phyloP scores from a whole-genome alignment of 495 filamentous ascomycete genomes.

The Penicillium cataractarum region DNA sequence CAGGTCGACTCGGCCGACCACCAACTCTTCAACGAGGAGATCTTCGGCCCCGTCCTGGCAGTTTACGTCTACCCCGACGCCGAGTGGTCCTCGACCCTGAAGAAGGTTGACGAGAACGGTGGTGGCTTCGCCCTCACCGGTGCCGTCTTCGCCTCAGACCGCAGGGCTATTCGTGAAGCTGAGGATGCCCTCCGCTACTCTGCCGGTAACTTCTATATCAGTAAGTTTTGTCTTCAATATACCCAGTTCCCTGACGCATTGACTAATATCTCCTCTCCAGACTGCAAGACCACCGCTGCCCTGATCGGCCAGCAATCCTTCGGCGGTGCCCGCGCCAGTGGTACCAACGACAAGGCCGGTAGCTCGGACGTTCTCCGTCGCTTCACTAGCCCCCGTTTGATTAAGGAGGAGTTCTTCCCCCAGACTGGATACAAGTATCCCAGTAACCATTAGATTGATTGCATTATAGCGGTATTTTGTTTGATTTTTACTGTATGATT shows the following conservation, averaged over 20 bases:
- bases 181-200: constrained; percentile 75
- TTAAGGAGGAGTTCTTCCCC: constrained; percentile 79
- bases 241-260: not conserved
- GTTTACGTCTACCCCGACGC: constrained; percentile 74
- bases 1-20: constrained; percentile 62
- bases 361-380: constrained; percentile 65
- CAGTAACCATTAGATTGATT: constrained; percentile 56
- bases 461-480: not conserved
- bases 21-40: constrained; percentile 68
- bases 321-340: constrained; percentile 73
- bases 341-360: constrained; percentile 84
- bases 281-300: constrained; percentile 82
- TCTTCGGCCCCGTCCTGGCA: constrained; percentile 76
- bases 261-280: constrained; percentile 24
- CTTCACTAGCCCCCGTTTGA: constrained; percentile 72
- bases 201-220: constrained; percentile 87
- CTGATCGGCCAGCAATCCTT: constrained; percentile 85
- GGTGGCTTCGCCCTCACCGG: constrained; percentile 78
- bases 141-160: constrained; percentile 73
- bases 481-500: not conserved
- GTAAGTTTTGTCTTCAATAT: constrained; percentile 29
- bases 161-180: constrained; percentile 65
- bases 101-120: constrained; percentile 56
- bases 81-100: constrained; percentile 56
- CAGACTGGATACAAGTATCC: constrained; percentile 67